Conservation (phyloP, 2,329 filamentous ascomycete species). For the Colletotrichum sojae region DNA sequence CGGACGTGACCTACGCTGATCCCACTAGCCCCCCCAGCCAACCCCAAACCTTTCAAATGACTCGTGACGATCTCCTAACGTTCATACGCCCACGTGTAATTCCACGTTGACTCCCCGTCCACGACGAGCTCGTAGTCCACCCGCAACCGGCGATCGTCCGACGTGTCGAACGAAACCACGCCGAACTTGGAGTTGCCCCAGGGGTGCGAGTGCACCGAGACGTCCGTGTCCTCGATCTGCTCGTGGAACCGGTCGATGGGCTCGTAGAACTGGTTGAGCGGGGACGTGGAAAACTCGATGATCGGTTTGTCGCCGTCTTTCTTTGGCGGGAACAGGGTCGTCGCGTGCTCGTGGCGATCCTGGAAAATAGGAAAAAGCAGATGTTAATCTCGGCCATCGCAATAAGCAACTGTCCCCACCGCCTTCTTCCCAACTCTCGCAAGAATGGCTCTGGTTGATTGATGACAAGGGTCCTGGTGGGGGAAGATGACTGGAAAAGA, state of each 20-base stretch:
- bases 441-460: background rate
- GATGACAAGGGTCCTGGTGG: background rate
- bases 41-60: background rate
- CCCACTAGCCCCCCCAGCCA: too few species aligned
- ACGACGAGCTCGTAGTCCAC: constrained; percentile 32
- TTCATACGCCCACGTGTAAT: constrained; percentile 23
- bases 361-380: constrained; percentile 20
- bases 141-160: background rate
- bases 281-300: constrained; percentile 77
- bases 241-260: constrained; percentile 72
- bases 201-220: constrained; percentile 33
- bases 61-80: background rate
- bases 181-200: constrained; percentile 35
- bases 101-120: constrained; percentile 22
- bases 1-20: too few species aligned
- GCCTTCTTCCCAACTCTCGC: background rate
- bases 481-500: background rate
- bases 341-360: constrained; percentile 77
- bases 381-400: constrained; percentile 27
- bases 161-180: constrained; percentile 21
- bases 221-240: constrained; percentile 61
- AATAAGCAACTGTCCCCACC: constrained; percentile 2
- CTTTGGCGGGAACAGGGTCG: constrained; percentile 60
- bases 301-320: constrained; percentile 59
- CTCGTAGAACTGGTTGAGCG: constrained; percentile 78